Conservation (phyloP, 2,329 filamentous ascomycete species). For the Cladosporium cucumerinum region DNA sequence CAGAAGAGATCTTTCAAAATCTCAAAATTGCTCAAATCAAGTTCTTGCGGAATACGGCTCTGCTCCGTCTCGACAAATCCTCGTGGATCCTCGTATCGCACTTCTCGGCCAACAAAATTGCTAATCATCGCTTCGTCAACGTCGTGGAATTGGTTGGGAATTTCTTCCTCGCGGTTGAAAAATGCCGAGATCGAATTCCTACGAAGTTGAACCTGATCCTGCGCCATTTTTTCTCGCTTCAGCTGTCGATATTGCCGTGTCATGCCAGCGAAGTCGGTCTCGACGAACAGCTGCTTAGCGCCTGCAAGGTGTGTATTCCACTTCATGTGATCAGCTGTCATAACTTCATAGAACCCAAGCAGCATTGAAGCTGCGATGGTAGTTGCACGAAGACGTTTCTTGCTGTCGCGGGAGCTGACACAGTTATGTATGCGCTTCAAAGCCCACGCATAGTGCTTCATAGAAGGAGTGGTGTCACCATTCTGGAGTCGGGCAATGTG, state of each 20-base stretch:
- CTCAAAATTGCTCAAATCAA: slow-evolving; percentile 75
- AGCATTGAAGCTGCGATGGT: slow-evolving; percentile 86
- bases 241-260: slow-evolving; percentile 67
- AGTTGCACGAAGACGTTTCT: slow-evolving; percentile 68
- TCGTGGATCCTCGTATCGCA: slow-evolving; percentile 56
- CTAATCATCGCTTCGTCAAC: slow-evolving; percentile 58
- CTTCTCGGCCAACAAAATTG: slow-evolving; percentile 53
- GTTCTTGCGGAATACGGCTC: slow-evolving; percentile 30
- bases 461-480: slow-evolving; percentile 70
- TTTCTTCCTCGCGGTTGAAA: slow-evolving; percentile 24
- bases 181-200: slow-evolving; percentile 13
- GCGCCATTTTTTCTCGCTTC: slow-evolving; percentile 50
- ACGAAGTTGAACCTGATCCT: slow-evolving; percentile 24
- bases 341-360: slow-evolving; percentile 89
- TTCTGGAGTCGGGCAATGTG: slow-evolving; percentile 82
- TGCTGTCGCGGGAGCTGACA: slow-evolving; percentile 58
- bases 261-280: slow-evolving; percentile 74
- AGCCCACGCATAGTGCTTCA: slow-evolving; percentile 88
- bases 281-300: slow-evolving; percentile 73
- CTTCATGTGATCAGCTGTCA: slow-evolving; percentile 89
- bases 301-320: slow-evolving; percentile 93
- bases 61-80: slow-evolving; percentile 47
- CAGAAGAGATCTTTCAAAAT: slow-evolving; percentile 83
- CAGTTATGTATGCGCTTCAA: slow-evolving; percentile 74
- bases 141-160: slow-evolving; percentile 39